Evolutionary conservation across 2,329 filamentous ascomycete species (phyloP), one percentile per base, ranked within the genome.

Genomic region (Sarocladiaceae sp.): DNA sequence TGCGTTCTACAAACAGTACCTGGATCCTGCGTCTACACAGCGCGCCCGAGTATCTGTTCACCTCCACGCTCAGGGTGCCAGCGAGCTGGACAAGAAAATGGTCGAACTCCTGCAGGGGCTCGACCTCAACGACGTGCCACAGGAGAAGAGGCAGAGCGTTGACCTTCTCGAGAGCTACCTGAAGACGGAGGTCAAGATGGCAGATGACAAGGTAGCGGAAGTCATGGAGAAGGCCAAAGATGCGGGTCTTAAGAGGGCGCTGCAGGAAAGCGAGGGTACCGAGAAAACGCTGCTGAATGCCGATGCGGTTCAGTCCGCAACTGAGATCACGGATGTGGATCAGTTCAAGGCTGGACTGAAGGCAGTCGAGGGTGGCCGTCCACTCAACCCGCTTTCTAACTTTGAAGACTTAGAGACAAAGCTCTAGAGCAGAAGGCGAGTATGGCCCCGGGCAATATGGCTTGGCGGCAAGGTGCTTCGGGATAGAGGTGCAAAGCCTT

Each of bases 321-420:
- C 32, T 15, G 66, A 83, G 43, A 89, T 97, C 55, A 80, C 78
- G 37, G 87, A 95, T 58, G 83, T 95, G 3, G 75, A 84, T 48
- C 74, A 78, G 23, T 96, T 84, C 75, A 95, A 93, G 72, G 81
- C 86, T 1, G 72, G 78, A 12, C 70, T 96, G 55, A 69, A 77
- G 47, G 76, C 88, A 21, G 93, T 82, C 50, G 73, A 76, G 18
- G 91, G 87, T 1, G 80, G 89, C 2, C 74, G 74, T 49, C 78
- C 90, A 0, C 78, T 86, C 23, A 82, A 77, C 57, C 84, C 93
- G 52, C 63, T 97, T 45, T 83, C 74, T 49, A 85, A 89, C 57
- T 97, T 91, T 63, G 86, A 95, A 60, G 91, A 96, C 48, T 71
- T 83, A 48, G 88, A 87, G 50, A 68, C 86, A 12, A 96, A 96